Evolutionary conservation across 2,329 filamentous ascomycete genomes (phyloP), one percentile per base, ranked within the genome.

Genomic region (Hypoxylon sp.): DNA sequence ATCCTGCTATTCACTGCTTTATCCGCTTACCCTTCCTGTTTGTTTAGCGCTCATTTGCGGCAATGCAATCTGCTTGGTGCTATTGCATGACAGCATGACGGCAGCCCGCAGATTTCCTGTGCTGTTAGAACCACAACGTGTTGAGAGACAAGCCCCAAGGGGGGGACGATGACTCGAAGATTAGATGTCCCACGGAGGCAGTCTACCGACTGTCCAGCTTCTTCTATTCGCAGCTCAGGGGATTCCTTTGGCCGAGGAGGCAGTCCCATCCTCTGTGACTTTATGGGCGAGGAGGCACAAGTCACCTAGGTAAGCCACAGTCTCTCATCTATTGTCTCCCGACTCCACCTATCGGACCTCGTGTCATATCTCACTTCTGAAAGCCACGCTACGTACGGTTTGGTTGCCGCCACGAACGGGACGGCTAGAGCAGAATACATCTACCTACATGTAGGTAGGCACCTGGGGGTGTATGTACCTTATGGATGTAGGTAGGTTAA

Each of bases 131-230:
- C 67, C 69, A 65, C 68, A 66, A 48, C 67, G 67, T 65, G 56
- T 64, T 69, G 62, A 59, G 49, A 69, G 69, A 67, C 63, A 67
- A 66, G 61, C 55, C 64, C 67, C n/a, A n/a, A n/a, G 70, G 67
- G 72, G 68, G 48, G 67, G 45, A 57, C 51, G 60, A 65, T 69
- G 75, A 77, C 76, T 78, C 76, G 77, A 78, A 73, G 62, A 58
- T 69, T 67, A 46, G 63, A 62, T 58, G 67, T 65, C 58, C 56
- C 60, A 57, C 54, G 62, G 56, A 59, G 53, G 55, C 40, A 66
- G 55, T 58, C 15, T 62, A 50, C 54, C 54, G 58, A 41, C 50
- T 21, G 38, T 53, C 60, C 41, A 55, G 48, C 45, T 59, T 55
- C 60, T 33, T 46, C 24, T 51, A n/a, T n/a, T n/a, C n/a, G n/a